phyloP scores from a whole-genome alignment of 495 filamentous ascomycete species.

The Penicillium tannophilum region DNA sequence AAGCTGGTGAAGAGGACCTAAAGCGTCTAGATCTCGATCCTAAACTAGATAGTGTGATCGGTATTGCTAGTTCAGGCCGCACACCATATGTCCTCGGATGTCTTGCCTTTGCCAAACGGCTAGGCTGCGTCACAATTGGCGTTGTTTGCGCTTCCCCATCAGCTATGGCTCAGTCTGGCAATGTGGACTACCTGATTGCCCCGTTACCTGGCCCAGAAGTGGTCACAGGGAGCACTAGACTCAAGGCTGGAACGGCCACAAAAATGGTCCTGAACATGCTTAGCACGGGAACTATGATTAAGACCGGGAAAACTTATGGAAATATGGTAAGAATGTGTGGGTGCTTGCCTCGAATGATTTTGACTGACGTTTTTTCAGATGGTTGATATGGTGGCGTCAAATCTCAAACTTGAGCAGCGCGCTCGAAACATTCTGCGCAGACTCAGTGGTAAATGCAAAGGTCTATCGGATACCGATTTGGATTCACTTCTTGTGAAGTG shows the following conservation, averaged over 20 bases:
- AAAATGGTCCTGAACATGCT: constrained; percentile 46
- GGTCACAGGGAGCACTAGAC: constrained; percentile 42
- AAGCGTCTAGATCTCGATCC: constrained; percentile 28
- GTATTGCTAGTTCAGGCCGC: constrained; percentile 44
- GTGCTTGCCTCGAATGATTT: not conserved
- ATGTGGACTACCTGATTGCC: constrained; percentile 35
- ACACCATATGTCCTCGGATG: constrained; percentile 44
- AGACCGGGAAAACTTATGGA: constrained; percentile 43
- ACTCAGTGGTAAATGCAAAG: constrained; percentile 25
- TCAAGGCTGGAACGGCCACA: constrained; percentile 43
- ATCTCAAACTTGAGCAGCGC: constrained; percentile 40
- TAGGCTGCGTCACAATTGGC: constrained; percentile 38
- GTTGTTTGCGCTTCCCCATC: constrained; percentile 39
- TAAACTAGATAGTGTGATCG: constrained; percentile 37
- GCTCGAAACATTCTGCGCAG: constrained; percentile 38
- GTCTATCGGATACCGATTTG: constrained; percentile 26
- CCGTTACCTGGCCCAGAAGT: constrained; percentile 40
- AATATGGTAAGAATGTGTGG: constrained; percentile 32
- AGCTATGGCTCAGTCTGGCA: constrained; percentile 27
- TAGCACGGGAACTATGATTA: constrained; percentile 43
- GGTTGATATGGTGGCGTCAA: constrained; percentile 43
- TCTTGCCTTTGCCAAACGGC: constrained; percentile 33
- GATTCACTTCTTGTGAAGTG: constrained; percentile 30
- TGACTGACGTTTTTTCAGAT: constrained; percentile 28
- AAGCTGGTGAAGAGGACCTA: constrained; percentile 30